phyloP scores from a whole-genome alignment of 768 basidiomycete genomes.

The Omphalotus guepiniiformis region DNA sequence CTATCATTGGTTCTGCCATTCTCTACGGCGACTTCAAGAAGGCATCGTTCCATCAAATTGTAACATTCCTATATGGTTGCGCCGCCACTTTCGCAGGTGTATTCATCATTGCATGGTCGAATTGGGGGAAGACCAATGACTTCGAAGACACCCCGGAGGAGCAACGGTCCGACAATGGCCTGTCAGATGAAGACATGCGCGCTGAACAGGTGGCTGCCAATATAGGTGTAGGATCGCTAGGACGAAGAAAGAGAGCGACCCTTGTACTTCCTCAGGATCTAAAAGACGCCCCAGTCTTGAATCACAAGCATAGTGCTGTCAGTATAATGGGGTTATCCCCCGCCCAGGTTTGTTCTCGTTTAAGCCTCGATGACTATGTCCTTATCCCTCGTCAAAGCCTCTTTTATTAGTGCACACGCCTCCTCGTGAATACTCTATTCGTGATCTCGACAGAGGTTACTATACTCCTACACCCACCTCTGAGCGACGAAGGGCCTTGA shows the following conservation, averaged over 20 bases:
- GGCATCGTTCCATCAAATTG: slow-evolving; percentile 73
- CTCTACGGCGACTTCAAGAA: slow-evolving; percentile 91
- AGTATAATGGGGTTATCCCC: slow-evolving; percentile 70
- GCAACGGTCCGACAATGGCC: slow-evolving; percentile 26
- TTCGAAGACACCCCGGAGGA: slow-evolving; percentile 26
- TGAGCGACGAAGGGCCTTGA: slow-evolving; percentile 34
- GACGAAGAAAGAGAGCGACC: slow-evolving; percentile 37
- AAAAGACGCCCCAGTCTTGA: slow-evolving; percentile 41
- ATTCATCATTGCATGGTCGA: slow-evolving; percentile 77
- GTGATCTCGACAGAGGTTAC: slow-evolving; percentile 31
- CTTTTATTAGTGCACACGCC: slow-evolving; percentile 65
- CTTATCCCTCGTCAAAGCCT: slow-evolving; percentile 34
- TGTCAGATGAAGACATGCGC: slow-evolving; percentile 12
- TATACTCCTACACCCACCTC: slow-evolving; percentile 16
- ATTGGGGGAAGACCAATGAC: slow-evolving; percentile 22
- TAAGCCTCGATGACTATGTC: not conserved
- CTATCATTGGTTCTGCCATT: slow-evolving; percentile 89
- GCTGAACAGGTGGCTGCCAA: slow-evolving; percentile 24
- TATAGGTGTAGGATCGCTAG: slow-evolving; percentile 25
- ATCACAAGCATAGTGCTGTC: slow-evolving; percentile 51
- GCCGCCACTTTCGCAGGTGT: slow-evolving; percentile 88
- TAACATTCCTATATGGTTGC: slow-evolving; percentile 85
- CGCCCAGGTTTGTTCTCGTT: slow-evolving; percentile 49
- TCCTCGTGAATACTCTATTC: slow-evolving; percentile 41
- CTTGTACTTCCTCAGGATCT: slow-evolving; percentile 46